Evolutionary conservation across 1,284 basidiomycete species (phyloP), one percentile per base, ranked within the genome.

Genomic region (Boletellus deceptivus): DNA sequence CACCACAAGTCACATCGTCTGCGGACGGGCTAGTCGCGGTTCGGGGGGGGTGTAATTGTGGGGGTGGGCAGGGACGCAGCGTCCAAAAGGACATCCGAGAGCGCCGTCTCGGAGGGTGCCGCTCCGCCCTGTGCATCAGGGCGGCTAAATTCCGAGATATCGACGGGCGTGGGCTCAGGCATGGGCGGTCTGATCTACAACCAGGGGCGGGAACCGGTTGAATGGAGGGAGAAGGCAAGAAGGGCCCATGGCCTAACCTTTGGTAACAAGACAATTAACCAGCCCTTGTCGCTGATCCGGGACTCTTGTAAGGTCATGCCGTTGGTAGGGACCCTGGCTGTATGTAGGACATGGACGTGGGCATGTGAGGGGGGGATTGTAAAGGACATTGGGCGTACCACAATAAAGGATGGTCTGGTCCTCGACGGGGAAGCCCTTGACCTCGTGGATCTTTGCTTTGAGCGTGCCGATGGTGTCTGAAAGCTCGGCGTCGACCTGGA

Each of bases 321-420:
- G 16, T 47, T 31, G 11, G 37, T 6, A 14, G 17, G 49, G 11
- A 41, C 31, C 40, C 18, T 39, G 20, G 43, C 43, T 39, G 31
- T 8, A 8, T 14, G n/a, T 18, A 14, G 9, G 4, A 11, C 11
- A 11, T 25, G 8, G 25, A 27, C 25, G 18, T 46, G 24, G 27
- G 16, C 1, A 34, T n/a, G n/a, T 25, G 29, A 14, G 29, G 8
- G 18, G 13, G 2, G 22, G 10, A 27, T 18, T 9, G n/a, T 3
- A 9, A 38, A n/a, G 24, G 16, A 13, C 25, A 31, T 14, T 22
- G 8, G 16, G 39, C 46, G n/a, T 38, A 51, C 50, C 50, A 14
- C 45, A 36, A 41, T 40, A 50, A 16, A 50, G 37, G 39, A 50
- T 50, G 37, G 24, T 50, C 47, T 50, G 49, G 6, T 47, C 40